These are phyloP conservation scores for Boletus bicolor DNA, from an alignment of 768 basidiomycete species.

Conservation along the genomic window DNA sequence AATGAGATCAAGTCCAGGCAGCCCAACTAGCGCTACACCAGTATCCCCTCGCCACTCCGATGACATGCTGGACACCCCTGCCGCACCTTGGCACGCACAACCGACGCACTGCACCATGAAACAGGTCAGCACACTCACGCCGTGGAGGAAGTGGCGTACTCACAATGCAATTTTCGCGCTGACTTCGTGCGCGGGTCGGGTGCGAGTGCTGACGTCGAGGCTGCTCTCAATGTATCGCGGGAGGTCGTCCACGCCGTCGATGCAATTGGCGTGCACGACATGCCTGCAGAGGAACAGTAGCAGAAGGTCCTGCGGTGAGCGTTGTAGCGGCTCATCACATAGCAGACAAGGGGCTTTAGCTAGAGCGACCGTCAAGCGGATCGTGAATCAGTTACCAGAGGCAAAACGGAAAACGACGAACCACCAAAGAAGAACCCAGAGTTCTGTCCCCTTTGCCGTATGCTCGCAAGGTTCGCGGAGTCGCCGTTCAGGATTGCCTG, in stretches of 20 bases:
- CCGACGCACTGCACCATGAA: conserved; percentile 53
- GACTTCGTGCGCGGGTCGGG: conserved; percentile 41
- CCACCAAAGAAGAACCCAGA: conserved; percentile 76
- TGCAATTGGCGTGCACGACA: conserved; percentile 78
- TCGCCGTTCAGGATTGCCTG: conserved; percentile 84
- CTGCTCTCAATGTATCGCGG: conserved; percentile 56
- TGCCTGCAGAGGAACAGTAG: conserved; percentile 87
- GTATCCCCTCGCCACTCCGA: conserved; percentile 48
- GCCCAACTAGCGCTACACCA: background rate
- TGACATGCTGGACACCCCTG: conserved; percentile 80
- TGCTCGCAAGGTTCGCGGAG: conserved; percentile 64
- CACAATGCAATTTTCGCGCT: conserved; percentile 81
- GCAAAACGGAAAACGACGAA: conserved; percentile 34
- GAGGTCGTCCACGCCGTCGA: conserved; percentile 61
- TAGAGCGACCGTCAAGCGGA: conserved; percentile 26
- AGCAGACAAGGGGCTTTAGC: conserved; percentile 65
- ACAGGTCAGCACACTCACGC: background rate
- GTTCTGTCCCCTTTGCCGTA: conserved; percentile 72
- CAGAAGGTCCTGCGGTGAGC: conserved; percentile 55
- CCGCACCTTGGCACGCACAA: conserved; percentile 58
- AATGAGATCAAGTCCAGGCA: conserved; percentile 8
- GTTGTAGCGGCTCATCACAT: conserved; percentile 58
- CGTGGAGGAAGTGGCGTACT: conserved; percentile 20
- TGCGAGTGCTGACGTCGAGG: conserved; percentile 41
- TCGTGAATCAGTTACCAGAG: background rate